These are phyloP conservation scores for Elongisporangium anandrum DNA, from an alignment of 352 stramenopile species.

Conservation along the genomic window DNA sequence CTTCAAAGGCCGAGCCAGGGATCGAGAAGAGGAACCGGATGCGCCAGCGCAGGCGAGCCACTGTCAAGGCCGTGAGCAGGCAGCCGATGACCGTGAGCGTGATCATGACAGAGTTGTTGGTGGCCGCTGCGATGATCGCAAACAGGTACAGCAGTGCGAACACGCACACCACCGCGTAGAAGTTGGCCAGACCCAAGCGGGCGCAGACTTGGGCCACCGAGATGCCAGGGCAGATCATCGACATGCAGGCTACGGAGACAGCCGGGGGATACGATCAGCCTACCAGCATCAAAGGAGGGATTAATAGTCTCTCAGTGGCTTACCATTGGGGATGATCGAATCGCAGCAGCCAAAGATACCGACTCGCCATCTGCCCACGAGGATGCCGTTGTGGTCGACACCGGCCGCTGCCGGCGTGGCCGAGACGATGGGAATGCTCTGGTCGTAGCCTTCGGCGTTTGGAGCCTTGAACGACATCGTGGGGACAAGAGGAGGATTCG, in stretches of 20 bases:
- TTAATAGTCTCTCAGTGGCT: neutral
- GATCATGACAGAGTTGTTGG: slow-evolving; percentile 17
- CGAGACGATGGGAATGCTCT: neutral
- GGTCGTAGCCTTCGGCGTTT: neutral
- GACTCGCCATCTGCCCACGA: slow-evolving; percentile 32
- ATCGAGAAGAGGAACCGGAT: slow-evolving; percentile 58
- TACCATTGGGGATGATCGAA: slow-evolving; percentile 33
- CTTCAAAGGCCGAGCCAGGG: slow-evolving; percentile 31
- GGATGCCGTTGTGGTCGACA: slow-evolving; percentile 29
- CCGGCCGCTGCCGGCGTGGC: neutral
- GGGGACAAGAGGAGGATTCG: neutral
- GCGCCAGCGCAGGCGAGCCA: slow-evolving; percentile 41
- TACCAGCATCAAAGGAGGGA: neutral
- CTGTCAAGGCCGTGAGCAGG: slow-evolving; percentile 22
- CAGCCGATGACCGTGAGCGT: slow-evolving; percentile 29
- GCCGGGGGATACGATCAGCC: neutral
- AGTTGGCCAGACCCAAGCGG: slow-evolving; percentile 35
- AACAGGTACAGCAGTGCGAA: slow-evolving; percentile 30
- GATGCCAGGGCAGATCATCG: slow-evolving; percentile 32
- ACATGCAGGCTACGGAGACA: slow-evolving; percentile 21
- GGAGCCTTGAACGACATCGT: neutral
- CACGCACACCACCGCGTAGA: slow-evolving; percentile 25
- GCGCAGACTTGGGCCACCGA: slow-evolving; percentile 43
- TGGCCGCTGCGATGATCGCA: slow-evolving; percentile 22
- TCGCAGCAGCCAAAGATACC: slow-evolving; percentile 27